Evolutionary conservation across 352 stramenopile species (phyloP), one percentile per base, ranked within the genome.

Genomic region (Elongisporangium anandrum): DNA sequence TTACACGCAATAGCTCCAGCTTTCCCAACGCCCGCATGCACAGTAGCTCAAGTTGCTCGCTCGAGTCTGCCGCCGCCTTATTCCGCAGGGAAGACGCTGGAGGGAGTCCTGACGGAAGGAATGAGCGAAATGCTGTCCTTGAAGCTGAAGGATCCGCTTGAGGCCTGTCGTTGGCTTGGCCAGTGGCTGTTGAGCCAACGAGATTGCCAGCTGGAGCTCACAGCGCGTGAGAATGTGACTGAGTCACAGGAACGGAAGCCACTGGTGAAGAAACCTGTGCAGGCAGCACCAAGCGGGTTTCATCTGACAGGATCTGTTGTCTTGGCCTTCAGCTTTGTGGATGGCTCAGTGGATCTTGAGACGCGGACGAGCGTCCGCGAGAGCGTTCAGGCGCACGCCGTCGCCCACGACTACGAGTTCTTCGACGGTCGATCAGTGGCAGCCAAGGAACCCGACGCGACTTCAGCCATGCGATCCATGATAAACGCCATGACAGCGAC

Each of bases 91-190:
- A 4, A 61, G 17, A 64, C 57, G 13, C 54, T 74, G 5, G 74
- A 86, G 29, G 70, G 64, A 13, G 63, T 83, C 20, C 51, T 88
- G 22, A 63, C 72, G 7, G 47, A 62, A 60, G 73, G 73, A 19
- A 56, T 88, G 21, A 69, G 74, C 34, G 69, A 70, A 52, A 58
- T 88, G 16, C 41, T 85, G 19, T 29, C 56, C 7, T 55, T 58
- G 15, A 66, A 73, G 1, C 0, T 69, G 17, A 38, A 51, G 21
- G 59, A 69, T 47, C 67, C 75, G 38, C 45, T 84, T 15, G 69
- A 75, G 50, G 78, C 73, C 0, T 86, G 78, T 61, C 56, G 50
- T 26, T 88, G 75, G 78, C 72, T 88, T 8, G 75, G 78, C 15
- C 52, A 77, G 50, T 85, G 75, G 75, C 57, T 88, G 26, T 50